A percentile compares a stretch with the other conserved stretches of the same genome.
Conservation (phyloP, 163 green algal genomes). For the Scenedesmus sp. region DNA sequence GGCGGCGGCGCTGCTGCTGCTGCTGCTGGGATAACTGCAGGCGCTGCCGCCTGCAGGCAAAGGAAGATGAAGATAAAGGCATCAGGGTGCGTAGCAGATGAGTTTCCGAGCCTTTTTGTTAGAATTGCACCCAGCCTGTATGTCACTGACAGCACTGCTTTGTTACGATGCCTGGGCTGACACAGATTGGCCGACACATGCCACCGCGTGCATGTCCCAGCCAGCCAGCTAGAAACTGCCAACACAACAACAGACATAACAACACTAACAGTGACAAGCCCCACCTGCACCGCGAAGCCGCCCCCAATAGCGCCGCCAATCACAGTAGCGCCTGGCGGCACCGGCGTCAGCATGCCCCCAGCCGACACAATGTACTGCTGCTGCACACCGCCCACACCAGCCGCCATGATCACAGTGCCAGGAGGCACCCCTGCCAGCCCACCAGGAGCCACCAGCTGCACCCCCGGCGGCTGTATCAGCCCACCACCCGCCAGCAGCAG, state of each 20-base stretch:
- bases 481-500: background rate
- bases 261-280: too few species aligned
- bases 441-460: background rate
- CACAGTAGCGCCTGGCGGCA: background rate
- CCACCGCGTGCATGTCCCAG: too few species aligned
- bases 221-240: background rate
- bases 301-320: background rate
- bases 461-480: background rate
- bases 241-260: background rate
- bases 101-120: too few species aligned
- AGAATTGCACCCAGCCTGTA: too few species aligned
- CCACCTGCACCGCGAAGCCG: background rate
- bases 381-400: background rate
- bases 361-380: constrained; percentile 9
- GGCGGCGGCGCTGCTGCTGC: background rate
- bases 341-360: background rate
- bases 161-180: too few species aligned
- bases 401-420: background rate
- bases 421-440: background rate
- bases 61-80: background rate
- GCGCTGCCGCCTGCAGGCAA: background rate
- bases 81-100: background rate
- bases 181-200: background rate
- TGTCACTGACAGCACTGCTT: too few species aligned
- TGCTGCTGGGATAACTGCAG: background rate